phyloP scores from a whole-genome alignment of 352 stramenopile genomes.

The Globisporangium splendens region DNA sequence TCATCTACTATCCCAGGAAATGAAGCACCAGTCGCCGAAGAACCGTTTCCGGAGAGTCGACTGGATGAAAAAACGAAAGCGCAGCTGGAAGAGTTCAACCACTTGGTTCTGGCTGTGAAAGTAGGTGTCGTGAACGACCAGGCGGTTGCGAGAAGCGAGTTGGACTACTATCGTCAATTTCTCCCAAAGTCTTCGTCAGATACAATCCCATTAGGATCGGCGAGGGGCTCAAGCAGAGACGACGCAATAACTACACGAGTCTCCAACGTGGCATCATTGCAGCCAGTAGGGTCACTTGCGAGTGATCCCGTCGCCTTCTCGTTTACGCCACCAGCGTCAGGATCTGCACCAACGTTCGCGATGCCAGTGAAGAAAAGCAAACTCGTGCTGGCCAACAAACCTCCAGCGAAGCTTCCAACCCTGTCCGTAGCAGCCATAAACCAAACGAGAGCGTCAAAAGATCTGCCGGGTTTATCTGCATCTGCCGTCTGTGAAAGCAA shows the following conservation, averaged over 20 bases:
- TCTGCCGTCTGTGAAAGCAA: constrained; percentile 15
- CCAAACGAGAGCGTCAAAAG: neutral
- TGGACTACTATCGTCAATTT: constrained; percentile 55
- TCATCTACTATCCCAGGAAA: neutral
- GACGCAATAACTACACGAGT: constrained; percentile 4
- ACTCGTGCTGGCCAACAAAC: neutral
- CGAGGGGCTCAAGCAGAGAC: constrained; percentile 1
- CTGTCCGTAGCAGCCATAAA: neutral
- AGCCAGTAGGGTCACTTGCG: neutral
- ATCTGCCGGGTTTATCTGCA: neutral
- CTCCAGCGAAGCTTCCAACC: constrained; percentile 3
- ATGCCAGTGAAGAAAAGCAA: constrained; percentile 2
- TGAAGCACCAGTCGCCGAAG: constrained; percentile 5
- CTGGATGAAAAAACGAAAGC: constrained; percentile 29
- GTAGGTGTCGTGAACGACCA: constrained; percentile 27
- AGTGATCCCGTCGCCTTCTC: neutral
- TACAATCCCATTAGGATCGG: neutral
- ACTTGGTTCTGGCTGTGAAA: constrained; percentile 42
- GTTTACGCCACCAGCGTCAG: neutral
- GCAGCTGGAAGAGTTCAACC: constrained; percentile 55
- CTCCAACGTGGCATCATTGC: neutral
- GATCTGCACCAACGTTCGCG: neutral
- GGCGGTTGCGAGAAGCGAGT: constrained; percentile 38
- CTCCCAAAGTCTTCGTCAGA: constrained; percentile 22
- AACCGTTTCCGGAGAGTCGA: constrained; percentile 26